phyloP scores from a whole-genome alignment of 805 yeast species.

The Henningerozyma blattae region DNA sequence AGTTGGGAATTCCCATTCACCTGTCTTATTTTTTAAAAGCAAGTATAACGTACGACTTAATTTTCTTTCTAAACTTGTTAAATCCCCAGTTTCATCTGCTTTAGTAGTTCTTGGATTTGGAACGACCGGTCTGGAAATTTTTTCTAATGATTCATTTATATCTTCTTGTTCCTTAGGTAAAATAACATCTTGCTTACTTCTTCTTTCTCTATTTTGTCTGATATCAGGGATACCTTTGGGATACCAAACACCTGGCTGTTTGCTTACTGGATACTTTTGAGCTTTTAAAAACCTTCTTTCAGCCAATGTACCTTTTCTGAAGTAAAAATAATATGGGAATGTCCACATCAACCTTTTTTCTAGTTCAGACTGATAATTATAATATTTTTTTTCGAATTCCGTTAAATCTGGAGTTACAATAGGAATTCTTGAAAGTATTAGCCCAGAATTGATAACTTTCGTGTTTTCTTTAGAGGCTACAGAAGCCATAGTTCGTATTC shows the following conservation, averaged over 20 bases:
- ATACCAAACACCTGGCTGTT: constrained; percentile 65
- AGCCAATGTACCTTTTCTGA: constrained; percentile 77
- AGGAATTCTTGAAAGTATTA: constrained; percentile 72
- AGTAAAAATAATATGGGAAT: constrained; percentile 87
- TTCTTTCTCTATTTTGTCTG: constrained; percentile 79
- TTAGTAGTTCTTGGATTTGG: constrained; percentile 64
- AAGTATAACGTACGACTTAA: constrained; percentile 73
- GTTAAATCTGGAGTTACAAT: constrained; percentile 68
- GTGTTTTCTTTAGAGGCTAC: constrained; percentile 11
- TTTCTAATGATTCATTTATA: constrained; percentile 29
- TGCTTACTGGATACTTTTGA: constrained; percentile 63
- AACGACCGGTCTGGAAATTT: constrained; percentile 53
- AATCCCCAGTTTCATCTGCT: constrained; percentile 59
- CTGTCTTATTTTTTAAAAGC: constrained; percentile 36
- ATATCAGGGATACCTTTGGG: constrained; percentile 79
- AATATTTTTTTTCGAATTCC: constrained; percentile 62
- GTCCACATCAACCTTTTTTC: constrained; percentile 95
- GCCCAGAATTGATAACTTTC: constrained; percentile 30
- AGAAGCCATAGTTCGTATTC: constrained; percentile 9
- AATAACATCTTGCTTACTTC: constrained; percentile 64
- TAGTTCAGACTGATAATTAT: constrained; percentile 72
- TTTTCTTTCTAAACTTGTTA: constrained; percentile 62
- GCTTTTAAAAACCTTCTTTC: constrained; percentile 68
- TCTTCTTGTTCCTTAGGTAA: constrained; percentile 51
- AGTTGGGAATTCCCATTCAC: constrained; percentile 71